Base-by-base conservation (phyloP, 306 rosid species). In the Acmispon strigosus region DNA sequence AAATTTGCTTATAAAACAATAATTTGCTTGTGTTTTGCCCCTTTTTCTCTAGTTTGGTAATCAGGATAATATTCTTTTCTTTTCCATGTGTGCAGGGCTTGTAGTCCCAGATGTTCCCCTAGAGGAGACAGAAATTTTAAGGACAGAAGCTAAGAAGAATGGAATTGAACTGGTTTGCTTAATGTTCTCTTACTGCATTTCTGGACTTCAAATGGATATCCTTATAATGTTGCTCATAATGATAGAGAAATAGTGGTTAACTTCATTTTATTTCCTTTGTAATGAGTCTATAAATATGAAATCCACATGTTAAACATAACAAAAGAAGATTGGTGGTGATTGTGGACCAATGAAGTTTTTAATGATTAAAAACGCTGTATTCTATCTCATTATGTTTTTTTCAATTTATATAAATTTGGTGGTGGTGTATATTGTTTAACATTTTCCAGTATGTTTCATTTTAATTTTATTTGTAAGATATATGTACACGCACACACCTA, bases 51-150 rank as follows among this genome's bases (percentile, higher is more conserved):
- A n/a, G 37, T 76, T 57, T 72, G 37, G 17, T 27, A 50, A 72
- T 74, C 27, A 3, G 24, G 50, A 22, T 39, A 29, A 50, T 20
- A n/a, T 59, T 44, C 10, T 62, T 66, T 34, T 54, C 15, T 48
- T 75, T 50, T 29, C 8, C 42, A 16, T 56, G 16, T 18, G 48
- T 80, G 78, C 73, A 89, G 98, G 98, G 64, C 92, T 94, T 69
- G 96, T 94, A 65, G 96, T 94, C 69, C 97, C 98, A 6, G 98
- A 94, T 76, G 97, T 94, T 74, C 97, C 98, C 47, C 78, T 90
- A 53, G 98, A 91, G 76, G 97, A 90, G 84, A 84, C 97, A 0
- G 81, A 76, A 18, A 54, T 27, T 75, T 57, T 94, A 81, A 87
- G 97, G 82, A 62, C 41, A 36, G 96, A 90, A 85, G 97, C 98